Evolutionary conservation across 2,329 filamentous ascomycete genomes (phyloP).

Genomic region (Bipolaris sorokiniana): DNA sequence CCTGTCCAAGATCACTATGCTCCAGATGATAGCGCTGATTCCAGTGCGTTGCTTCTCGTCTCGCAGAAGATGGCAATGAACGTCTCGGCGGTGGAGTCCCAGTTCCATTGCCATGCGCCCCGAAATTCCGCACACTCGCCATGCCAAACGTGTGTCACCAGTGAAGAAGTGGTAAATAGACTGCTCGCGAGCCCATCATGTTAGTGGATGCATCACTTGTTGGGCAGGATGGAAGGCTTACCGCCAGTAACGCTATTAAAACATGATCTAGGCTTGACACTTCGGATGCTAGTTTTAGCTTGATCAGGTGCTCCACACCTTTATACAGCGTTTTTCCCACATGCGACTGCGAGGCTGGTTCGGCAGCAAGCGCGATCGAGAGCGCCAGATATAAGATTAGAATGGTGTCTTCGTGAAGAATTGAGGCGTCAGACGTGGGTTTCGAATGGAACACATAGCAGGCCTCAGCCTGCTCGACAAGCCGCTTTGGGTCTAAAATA

Average conservation of each 20-base stretch:
- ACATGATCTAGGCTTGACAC: background rate
- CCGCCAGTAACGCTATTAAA: background rate
- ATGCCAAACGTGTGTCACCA: background rate
- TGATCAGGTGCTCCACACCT: background rate
- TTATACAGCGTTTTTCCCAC: background rate
- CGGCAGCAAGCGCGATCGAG: background rate
- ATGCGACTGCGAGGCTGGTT: background rate
- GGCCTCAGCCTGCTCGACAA: background rate
- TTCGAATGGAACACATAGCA: background rate
- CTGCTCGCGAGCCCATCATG: background rate
- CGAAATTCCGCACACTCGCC: background rate
- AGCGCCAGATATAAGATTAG: background rate
- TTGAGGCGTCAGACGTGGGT: background rate
- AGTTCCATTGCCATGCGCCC: constrained; percentile 2
- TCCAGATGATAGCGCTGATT: background rate
- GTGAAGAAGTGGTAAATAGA: background rate
- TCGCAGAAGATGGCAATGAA: background rate
- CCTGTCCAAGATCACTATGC: background rate
- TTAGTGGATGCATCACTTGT: background rate
- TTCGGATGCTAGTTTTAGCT: constrained; percentile 1
- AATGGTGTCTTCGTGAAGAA: background rate
- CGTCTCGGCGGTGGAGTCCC: background rate
- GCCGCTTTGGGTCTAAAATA: constrained; percentile 1
- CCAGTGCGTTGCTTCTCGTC: background rate
- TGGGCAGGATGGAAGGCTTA: background rate